Evolutionary conservation across 139 green algal species (phyloP).

Genomic region (Picochlorum sp.): DNA sequence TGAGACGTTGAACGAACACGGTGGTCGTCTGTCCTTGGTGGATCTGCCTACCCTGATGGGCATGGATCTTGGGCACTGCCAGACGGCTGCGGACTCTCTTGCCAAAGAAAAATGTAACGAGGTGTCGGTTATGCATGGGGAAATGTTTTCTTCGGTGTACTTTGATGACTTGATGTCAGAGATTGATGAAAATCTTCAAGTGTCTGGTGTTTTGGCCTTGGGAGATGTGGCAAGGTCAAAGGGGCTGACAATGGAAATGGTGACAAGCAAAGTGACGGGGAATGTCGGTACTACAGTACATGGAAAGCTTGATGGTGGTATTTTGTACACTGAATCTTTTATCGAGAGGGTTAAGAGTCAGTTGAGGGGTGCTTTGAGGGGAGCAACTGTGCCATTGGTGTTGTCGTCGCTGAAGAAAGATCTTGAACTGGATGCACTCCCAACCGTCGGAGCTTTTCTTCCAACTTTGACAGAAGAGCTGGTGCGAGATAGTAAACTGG

Average conservation of each 20-base stretch:
- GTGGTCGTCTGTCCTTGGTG: constrained; percentile 59
- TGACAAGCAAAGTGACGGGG: constrained; percentile 36
- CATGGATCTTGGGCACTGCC: constrained; percentile 69
- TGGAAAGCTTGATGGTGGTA: constrained; percentile 57
- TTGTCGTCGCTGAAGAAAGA: constrained; percentile 25
- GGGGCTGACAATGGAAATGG: constrained; percentile 61
- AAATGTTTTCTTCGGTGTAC: constrained; percentile 74
- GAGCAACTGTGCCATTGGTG: constrained; percentile 26
- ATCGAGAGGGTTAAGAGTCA: constrained; percentile 61
- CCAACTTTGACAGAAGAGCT: constrained; percentile 34
- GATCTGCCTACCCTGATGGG: constrained; percentile 69
- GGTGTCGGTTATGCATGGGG: constrained; percentile 53
- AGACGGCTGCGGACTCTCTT: constrained; percentile 23
- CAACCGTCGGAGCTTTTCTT: constrained; percentile 9
- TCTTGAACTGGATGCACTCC: constrained; percentile 16
- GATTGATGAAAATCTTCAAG: constrained; percentile 66
- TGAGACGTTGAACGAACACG: constrained; percentile 25
- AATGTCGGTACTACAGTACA: constrained; percentile 47
- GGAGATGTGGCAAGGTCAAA: constrained; percentile 73
- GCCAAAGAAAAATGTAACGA: constrained; percentile 13
- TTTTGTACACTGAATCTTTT: constrained; percentile 78
- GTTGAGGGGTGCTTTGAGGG: constrained; percentile 72
- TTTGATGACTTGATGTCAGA: constrained; percentile 74
- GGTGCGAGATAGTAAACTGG: constrained; percentile 25
- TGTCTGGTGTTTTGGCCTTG: constrained; percentile 38